Percentiles rank a stretch among this genome's conserved stretches.
Evolutionary conservation across 192 early-diverging fungal species (phyloP).

Genomic region (Coemansia sp.): DNA sequence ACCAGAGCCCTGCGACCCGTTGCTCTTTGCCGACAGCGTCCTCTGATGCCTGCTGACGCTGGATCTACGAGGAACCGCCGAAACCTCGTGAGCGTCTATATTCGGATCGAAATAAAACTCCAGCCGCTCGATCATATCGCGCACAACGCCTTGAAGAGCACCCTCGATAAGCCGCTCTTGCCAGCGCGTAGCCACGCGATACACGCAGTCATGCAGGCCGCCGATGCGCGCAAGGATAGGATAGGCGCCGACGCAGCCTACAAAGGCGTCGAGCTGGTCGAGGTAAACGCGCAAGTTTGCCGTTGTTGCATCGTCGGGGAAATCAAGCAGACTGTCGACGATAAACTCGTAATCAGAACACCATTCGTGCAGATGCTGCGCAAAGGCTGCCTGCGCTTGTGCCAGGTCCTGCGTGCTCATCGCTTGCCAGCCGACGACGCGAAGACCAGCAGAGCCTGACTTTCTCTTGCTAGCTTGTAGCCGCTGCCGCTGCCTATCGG

Average conservation of each 20-base stretch:
- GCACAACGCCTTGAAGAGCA: slow-evolving; percentile 28
- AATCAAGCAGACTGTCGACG: slow-evolving; percentile 32
- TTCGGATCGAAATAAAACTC: slow-evolving; percentile 50
- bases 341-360: slow-evolving; percentile 46
- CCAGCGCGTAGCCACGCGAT: slow-evolving; percentile 32
- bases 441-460: slow-evolving; percentile 5
- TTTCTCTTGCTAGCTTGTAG: not conserved
- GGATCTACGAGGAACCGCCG: slow-evolving; percentile 10
- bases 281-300: slow-evolving; percentile 17
- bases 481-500: not conserved
- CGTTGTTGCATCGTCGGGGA: slow-evolving; percentile 29
- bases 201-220: slow-evolving; percentile 29
- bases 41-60: slow-evolving; percentile 39
- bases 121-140: slow-evolving; percentile 46
- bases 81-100: slow-evolving; percentile 13
- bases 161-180: slow-evolving; percentile 36
- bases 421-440: slow-evolving; percentile 46
- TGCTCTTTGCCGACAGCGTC: slow-evolving; percentile 29
- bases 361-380: slow-evolving; percentile 31
- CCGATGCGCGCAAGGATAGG: slow-evolving; percentile 46
- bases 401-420: slow-evolving; percentile 29
- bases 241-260: slow-evolving; percentile 11
- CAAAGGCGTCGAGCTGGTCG: slow-evolving; percentile 36
- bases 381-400: slow-evolving; percentile 28
- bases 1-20: slow-evolving; percentile 27